Conservation (phyloP, 2,329 filamentous ascomycete species). For the Leptographium radiaticola region DNA sequence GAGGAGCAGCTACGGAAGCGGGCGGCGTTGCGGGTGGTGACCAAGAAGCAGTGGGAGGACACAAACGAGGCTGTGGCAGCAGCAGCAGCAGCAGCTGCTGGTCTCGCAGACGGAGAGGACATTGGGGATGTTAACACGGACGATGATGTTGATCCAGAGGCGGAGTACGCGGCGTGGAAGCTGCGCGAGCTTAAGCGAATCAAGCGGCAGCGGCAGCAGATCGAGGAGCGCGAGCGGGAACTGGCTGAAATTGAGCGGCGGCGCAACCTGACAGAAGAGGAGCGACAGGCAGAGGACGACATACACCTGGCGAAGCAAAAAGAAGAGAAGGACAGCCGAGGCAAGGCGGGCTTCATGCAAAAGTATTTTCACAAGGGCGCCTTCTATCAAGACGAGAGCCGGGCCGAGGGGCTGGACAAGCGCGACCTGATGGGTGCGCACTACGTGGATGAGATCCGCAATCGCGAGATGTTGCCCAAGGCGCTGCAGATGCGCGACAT, state of each 20-base stretch:
- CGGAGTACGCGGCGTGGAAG: slow-evolving; percentile 87
- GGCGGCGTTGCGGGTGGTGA: slow-evolving; percentile 48
- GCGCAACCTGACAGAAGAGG: slow-evolving; percentile 73
- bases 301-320: slow-evolving; percentile 65
- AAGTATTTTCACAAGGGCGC: slow-evolving; percentile 96
- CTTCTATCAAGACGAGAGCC: slow-evolving; percentile 77
- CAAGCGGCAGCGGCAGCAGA: slow-evolving; percentile 71
- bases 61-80: slow-evolving; percentile 33
- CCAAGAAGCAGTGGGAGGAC: slow-evolving; percentile 81
- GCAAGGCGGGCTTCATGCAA: slow-evolving; percentile 83
- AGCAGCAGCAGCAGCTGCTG: slow-evolving; percentile 41
- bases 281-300: slow-evolving; percentile 74
- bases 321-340: slow-evolving; percentile 63
- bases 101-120: slow-evolving; percentile 77
- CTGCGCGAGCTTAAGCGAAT: slow-evolving; percentile 81
- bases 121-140: slow-evolving; percentile 76
- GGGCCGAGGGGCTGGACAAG: slow-evolving; percentile 60
- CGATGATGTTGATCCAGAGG: slow-evolving; percentile 74
- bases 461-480: slow-evolving; percentile 74
- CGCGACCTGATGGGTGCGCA: slow-evolving; percentile 76
- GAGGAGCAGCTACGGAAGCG: slow-evolving; percentile 82
- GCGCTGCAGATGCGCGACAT: slow-evolving; percentile 89
- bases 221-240: slow-evolving; percentile 74
- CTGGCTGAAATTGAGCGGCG: slow-evolving; percentile 80
- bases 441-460: slow-evolving; percentile 71